Evolutionary conservation across 108 stramenopile species (phyloP).

Genomic region (Cylindrotheca fusiformis): DNA sequence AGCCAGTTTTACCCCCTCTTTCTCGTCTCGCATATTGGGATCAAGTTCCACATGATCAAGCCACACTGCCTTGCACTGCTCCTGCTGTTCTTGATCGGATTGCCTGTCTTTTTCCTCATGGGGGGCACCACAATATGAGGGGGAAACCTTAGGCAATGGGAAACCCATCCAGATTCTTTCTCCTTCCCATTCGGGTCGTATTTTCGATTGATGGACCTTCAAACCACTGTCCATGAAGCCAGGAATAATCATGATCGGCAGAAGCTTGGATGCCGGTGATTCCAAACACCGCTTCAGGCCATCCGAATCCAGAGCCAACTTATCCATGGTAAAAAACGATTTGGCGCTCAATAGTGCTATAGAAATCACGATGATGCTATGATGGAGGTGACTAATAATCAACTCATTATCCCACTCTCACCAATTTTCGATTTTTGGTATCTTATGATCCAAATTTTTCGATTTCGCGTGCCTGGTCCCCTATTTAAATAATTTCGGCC

Average conservation of each 20-base stretch:
- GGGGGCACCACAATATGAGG: background rate
- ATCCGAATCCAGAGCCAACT: too few relatives aligned
- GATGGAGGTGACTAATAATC: too few relatives aligned
- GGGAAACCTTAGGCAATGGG: background rate
- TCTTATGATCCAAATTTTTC: too few relatives aligned
- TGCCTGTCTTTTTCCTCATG: too few relatives aligned
- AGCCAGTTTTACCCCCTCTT: conserved; percentile 26
- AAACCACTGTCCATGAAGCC: conserved; percentile 47
- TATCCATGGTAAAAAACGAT: too few relatives aligned
- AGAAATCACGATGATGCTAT: too few relatives aligned
- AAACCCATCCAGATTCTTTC: conserved; percentile 38
- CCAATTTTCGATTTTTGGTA: too few relatives aligned
- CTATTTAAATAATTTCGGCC: too few relatives aligned
- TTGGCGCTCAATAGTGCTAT: too few relatives aligned
- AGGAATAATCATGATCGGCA: conserved; percentile 46
- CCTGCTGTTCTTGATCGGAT: conserved; percentile 18
- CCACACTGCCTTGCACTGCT: conserved; percentile 16
- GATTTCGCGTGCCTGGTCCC: too few relatives aligned
- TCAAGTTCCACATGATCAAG: conserved; percentile 25
- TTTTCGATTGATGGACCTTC: conserved; percentile 25
- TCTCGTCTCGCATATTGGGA: conserved; percentile 25
- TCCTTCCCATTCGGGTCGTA: conserved; percentile 24
- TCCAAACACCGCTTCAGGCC: too few relatives aligned
- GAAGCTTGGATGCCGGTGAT: conserved; percentile 7
- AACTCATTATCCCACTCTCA: too few relatives aligned